Base-by-base conservation (phyloP, 1,284 basidiomycete genomes). In the Malassezia dermatis region DNA sequence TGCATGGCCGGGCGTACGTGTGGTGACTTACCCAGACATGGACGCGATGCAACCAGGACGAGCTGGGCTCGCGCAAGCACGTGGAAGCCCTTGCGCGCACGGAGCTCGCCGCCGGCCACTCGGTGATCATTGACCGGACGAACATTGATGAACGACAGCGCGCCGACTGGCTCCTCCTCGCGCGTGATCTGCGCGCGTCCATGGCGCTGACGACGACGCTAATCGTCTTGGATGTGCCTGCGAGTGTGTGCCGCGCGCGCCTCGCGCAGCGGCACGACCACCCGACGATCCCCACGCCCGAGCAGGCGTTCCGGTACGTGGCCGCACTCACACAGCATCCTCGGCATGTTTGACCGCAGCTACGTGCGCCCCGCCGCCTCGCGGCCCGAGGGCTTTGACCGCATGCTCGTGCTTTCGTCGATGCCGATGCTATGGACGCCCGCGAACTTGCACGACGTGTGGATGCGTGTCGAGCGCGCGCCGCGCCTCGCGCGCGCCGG, bases 41-140 rank as follows among this genome's bases (percentile, higher is more conserved):
- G 55, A 35, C 30, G 13, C 55, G 59, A 21, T 55, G 51, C 48
- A 58, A 57, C 28, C 59, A 61, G 47, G 59, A 61, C 39, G 56
- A 58, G 45, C 42, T 61, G 15, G 32, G 45, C 19, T 27, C 30
- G 2, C 52, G 59, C 12, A 23, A 35, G 6, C 17, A 15, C 15
- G 59, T 61, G 4, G 39, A 55, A 13, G 31, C 26, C 10, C 31
- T 10, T 6, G 56, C 44, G 8, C 37, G 24, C 3, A 15, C 21
- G 2, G 51, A 56, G 30, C 40, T 61, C 8, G 17, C 26, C 13
- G 30, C 12, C 3, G 59, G 59, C n/a, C 17, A 39, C 11, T 46
- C 52, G n/a, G 56, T 59, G 15, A 35, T 61, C 35, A 50, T 61
- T 10, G 59, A 61, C 42, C 37, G 56, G 37, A 58, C 56, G 8